Evolutionary conservation across 441 rosid genomes (phyloP), one percentile per base, ranked within the genome.

Genomic region (Rhodomyrtus psidioides): DNA sequence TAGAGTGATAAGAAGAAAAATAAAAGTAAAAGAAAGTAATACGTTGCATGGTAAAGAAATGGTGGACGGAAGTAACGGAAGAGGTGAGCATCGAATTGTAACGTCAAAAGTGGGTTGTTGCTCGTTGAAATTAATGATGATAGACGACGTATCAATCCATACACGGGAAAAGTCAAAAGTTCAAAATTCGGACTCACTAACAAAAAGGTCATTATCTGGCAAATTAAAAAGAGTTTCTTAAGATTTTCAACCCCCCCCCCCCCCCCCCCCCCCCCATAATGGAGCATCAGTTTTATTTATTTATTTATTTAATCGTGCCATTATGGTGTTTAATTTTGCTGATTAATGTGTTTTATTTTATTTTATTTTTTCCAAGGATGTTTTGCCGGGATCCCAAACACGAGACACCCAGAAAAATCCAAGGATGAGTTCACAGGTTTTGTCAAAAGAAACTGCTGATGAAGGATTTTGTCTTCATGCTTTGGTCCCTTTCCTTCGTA

Each of bases 141-240:
- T 34, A n/a, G n/a, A n/a, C 10, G 0, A 39, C 1, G 0, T 39
- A 0, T 3, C 5, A 21, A 39, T 65, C 46, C 12, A 21, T 39
- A 19, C 46, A 39, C 49, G 14, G 79, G 49, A 2, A 39, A 70
- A 70, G 79, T 70, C 79, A 39, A 65, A 65, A 3, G 15, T 39
- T 70, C 79, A 70, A 21, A 70, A 39, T 39, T 70, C 49, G 23
- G 39, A 6, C 79, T 70, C 14, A 2, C 79, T 21, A 39, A 39
- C 42, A 10, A 70, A 70, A 70, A 39, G 16, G 12, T 12, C 51
- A 21, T 70, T 12, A 21, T 16, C 49, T 39, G 49, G 79, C 79
- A 39, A 0, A 39, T 39, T 21, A 70, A 2, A 70, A 1, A 9
- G 49, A 34, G 49, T 34, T 23, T 9, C 6, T 23, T 19, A 34